Base-by-base conservation (phyloP, 305 asterid species). In the Caryopteris hybrid region DNA sequence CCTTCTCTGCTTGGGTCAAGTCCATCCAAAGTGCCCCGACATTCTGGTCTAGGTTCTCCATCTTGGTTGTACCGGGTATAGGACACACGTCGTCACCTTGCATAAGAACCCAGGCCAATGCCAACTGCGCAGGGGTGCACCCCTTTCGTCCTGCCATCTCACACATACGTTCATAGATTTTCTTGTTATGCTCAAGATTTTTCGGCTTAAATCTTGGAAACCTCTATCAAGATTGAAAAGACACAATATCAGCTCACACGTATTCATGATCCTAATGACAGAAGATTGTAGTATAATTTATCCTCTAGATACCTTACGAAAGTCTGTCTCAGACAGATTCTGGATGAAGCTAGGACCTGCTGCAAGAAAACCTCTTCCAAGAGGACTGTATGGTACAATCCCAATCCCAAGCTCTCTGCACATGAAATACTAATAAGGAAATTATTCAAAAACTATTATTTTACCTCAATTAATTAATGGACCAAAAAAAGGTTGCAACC, bases 371-470 rank as follows among this genome's bases (percentile, higher is more conserved):
- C 93, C 96, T 2, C 93, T 77, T 4, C 93, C 93, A 6, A 88
- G 85, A 13, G 96, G 91, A 75, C 92, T 82, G 66, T 88, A 88
- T 7, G 89, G 76, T 5, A 88, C 96, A 36, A 88, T 81, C 14
- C 88, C 93, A 29, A 88, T 86, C 29, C 96, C 96, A 52, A 88
- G 95, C 64, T 88, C 95, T 72, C 95, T 88, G 61, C 25, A 13
- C 0, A 55, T n/a, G n/a, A 10, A 2, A 0, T 8, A 21, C 12
- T 23, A 52, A 23, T 23, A 22, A 52, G 38, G 25, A 23, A 22
- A 23, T 23, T 52, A 18, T 25, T 21, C 10, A 5, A n/a, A n/a
- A n/a, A n/a, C n/a, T n/a, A 22, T 23, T 4, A n/a, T 22, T 16
- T 47, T 2, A 0, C 16, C 18, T 2, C 25, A 68, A 25, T 17